Evolutionary conservation across 768 basidiomycete genomes (phyloP).

Genomic region (Rhizopogon roseolus): DNA sequence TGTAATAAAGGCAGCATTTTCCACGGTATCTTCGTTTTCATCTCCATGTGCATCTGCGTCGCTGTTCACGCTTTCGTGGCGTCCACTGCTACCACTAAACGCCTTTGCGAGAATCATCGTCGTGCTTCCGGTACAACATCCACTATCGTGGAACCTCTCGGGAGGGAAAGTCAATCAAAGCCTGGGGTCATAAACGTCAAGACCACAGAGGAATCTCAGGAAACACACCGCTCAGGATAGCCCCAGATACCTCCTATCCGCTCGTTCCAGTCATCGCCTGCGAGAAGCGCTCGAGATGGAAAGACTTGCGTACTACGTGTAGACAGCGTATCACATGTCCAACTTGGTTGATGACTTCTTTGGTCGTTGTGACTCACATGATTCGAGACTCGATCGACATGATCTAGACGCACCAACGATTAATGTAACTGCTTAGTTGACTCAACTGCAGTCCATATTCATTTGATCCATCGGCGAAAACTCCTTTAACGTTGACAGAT

Average conservation of each 20-base stretch:
- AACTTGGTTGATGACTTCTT: too few relatives aligned
- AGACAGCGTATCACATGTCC: too few relatives aligned
- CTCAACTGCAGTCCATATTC: too few relatives aligned
- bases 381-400: too few relatives aligned
- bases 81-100: slow-evolving; percentile 17
- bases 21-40: background rate
- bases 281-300: slow-evolving; percentile 61
- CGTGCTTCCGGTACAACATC: slow-evolving; percentile 62
- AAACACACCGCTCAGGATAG: slow-evolving; percentile 47
- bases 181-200: slow-evolving; percentile 28
- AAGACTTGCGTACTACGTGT: slow-evolving; percentile 29
- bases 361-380: too few relatives aligned
- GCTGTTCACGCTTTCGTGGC: slow-evolving; percentile 2
- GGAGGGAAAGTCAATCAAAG: slow-evolving; percentile 54
- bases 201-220: slow-evolving; percentile 34
- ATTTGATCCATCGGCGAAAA: too few relatives aligned
- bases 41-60: background rate
- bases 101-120: slow-evolving; percentile 38
- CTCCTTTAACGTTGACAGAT: too few relatives aligned
- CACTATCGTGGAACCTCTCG: slow-evolving; percentile 46
- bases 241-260: slow-evolving; percentile 65
- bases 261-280: slow-evolving; percentile 72
- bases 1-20: background rate
- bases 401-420: too few relatives aligned
- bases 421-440: too few relatives aligned